Evolutionary conservation across 805 yeast species (phyloP), one percentile per base, ranked within the genome.

Genomic region (Saccharomyces paradoxus): DNA sequence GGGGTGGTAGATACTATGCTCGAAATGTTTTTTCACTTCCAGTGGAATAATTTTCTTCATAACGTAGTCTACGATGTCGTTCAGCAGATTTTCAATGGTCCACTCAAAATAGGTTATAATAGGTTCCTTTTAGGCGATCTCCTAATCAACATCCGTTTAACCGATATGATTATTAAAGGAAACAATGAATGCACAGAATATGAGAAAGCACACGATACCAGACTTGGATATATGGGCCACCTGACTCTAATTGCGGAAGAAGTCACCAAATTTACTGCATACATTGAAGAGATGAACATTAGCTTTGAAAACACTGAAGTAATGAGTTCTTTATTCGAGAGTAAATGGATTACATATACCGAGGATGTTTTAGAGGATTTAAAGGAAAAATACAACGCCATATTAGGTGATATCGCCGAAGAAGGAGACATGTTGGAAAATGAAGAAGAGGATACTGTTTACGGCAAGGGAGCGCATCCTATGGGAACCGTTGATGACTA

Each of bases 211-310:
- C 77, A 78, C 3, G 82, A 82, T 14, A 79, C 89, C 13, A 76
- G 97, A 53, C 81, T 94, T 24, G 99, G 99, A 0, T 94, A 92
- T 68, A 91, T 92, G 91, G 99, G 99, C 27, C 99, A 94, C 68
- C 71, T 94, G 57, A 89, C 96, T 3, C 75, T 94, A 46, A 89
- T 94, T 52, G 91, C 97, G 48, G 99, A 94, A 69, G 99, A 94
- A 69, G 94, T 94, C 50, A 97, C 91, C 48, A 94, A 94, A 70
- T 94, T 94, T 66, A 69, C 76, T 4, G 72, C 75, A 4, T 76
- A 81, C 24, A 73, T 78, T 41, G 68, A 69, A 28, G 73, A 69
- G 52, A 63, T 66, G 64, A 66, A 68, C 41, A 59, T 69, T 17
- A 58, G 59, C 1, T 67, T 67, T 51, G 52, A 61, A 26, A 64